phyloP scores from a whole-genome alignment of 306 rosid genomes.

The Cucurbita ficifolia region DNA sequence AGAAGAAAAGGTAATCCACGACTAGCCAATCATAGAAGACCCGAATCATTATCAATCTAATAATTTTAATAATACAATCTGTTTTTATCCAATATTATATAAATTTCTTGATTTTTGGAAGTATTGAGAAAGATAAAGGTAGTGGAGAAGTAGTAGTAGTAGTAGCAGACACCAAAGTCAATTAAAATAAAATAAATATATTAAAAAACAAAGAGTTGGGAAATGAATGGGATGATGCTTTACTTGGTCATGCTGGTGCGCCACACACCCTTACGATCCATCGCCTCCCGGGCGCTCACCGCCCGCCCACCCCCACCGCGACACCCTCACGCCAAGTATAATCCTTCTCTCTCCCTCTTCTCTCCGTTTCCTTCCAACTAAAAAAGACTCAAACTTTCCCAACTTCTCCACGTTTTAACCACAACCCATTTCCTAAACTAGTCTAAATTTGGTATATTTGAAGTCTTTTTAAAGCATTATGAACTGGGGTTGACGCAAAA shows the following conservation, averaged over 20 bases:
- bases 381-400: not conserved
- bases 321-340: slow-evolving; percentile 47
- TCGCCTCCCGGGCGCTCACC: slow-evolving; percentile 6
- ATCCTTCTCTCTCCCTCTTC: slow-evolving; percentile 19
- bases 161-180: slow-evolving; percentile 2
- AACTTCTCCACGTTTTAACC: not conserved
- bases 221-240: slow-evolving; percentile 27
- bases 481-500: not conserved
- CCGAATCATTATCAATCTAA: not conserved
- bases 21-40: not conserved
- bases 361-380: not conserved
- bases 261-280: slow-evolving; percentile 33
- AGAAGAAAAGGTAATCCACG: not conserved
- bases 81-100: not conserved
- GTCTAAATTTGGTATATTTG: not conserved
- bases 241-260: slow-evolving; percentile 45
- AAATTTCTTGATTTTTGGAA: not conserved
- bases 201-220: not conserved
- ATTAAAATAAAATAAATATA: not conserved
- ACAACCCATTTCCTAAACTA: slow-evolving; percentile 14
- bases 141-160: slow-evolving; percentile 14
- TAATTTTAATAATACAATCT: not conserved
- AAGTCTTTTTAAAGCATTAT: not conserved
- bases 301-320: slow-evolving; percentile 10
- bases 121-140: not conserved